A percentile compares a stretch with the other conserved stretches of the same genome.
Evolutionary conservation across 352 stramenopile genomes (phyloP).

Genomic region (Globisporangium yorkense): DNA sequence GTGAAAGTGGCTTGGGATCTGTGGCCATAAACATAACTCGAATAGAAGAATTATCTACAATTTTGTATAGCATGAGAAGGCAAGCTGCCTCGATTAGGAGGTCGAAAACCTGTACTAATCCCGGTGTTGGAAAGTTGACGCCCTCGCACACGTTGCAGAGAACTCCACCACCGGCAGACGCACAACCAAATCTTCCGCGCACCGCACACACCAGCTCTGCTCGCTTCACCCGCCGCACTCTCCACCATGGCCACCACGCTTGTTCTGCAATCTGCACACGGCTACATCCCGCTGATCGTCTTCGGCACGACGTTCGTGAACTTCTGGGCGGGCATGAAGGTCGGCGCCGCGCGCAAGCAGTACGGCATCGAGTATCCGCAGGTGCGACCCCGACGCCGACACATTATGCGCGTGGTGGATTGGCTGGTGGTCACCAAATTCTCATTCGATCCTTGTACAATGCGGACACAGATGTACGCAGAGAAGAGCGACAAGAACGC

Average conservation of each 20-base stretch:
- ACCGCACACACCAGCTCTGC: not conserved
- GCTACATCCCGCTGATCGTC: constrained; percentile 50
- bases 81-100: not conserved
- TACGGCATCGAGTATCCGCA: constrained; percentile 59
- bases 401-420: too few species aligned
- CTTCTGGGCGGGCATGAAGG: constrained; percentile 51
- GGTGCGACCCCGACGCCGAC: constrained; percentile 11
- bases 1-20: not conserved
- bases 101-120: not conserved
- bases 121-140: not conserved
- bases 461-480: constrained; percentile 65
- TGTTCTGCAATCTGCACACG: constrained; percentile 53
- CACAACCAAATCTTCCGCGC: not conserved
- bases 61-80: not conserved
- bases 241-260: constrained; percentile 24
- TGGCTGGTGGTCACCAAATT: too few species aligned
- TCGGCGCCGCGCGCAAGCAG: constrained; percentile 53
- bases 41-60: not conserved
- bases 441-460: too few species aligned
- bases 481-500: constrained; percentile 87
- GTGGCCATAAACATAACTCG: not conserved
- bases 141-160: too few species aligned
- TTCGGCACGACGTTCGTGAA: constrained; percentile 50
- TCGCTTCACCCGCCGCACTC: not conserved
- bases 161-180: not conserved